These are phyloP conservation scores for Sphaerulina populicola DNA, from an alignment of 2,329 filamentous ascomycete species.

Conservation along the genomic window DNA sequence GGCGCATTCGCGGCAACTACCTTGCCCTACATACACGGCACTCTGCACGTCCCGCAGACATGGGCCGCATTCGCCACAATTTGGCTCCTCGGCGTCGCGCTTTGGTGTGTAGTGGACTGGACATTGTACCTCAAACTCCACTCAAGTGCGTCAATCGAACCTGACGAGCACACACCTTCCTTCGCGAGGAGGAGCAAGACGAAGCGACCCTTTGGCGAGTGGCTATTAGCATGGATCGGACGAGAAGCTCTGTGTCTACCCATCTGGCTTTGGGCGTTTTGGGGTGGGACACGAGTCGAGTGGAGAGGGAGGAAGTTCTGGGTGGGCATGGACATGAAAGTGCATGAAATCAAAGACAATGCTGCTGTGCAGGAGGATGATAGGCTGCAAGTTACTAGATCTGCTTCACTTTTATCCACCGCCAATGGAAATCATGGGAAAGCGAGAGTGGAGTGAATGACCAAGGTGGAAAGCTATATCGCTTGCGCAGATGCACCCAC, in stretches of 20 bases:
- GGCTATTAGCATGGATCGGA: conserved; percentile 75
- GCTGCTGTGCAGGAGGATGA: too few relatives aligned
- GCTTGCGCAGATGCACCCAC: too few relatives aligned
- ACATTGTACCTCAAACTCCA: conserved; percentile 66
- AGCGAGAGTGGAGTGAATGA: too few relatives aligned
- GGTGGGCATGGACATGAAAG: conserved; percentile 77
- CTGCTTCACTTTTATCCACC: too few relatives aligned
- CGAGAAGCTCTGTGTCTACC: conserved; percentile 75
- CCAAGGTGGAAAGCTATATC: too few relatives aligned
- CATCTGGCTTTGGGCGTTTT: conserved; percentile 83
- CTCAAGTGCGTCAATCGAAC: conserved; percentile 59
- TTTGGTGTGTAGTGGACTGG: conserved; percentile 72
- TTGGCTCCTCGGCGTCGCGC: conserved; percentile 57
- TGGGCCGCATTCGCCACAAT: conserved; percentile 58
- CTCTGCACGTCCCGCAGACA: conserved; percentile 50
- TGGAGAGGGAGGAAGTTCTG: conserved; percentile 81
- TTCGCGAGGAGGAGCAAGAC: conserved; percentile 54
- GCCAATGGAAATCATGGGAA: too few relatives aligned
- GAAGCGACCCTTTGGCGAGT: conserved; percentile 56
- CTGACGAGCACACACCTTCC: conserved; percentile 62
- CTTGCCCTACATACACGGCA: conserved; percentile 53
- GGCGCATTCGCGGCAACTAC: conserved; percentile 72
- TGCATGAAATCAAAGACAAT: conserved; percentile 43
- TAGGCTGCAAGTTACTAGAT: too few relatives aligned
- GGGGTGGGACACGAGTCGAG: conserved; percentile 74